Evolutionary conservation across 495 filamentous ascomycete species (phyloP).

Genomic region (Penicillium psychrofluorescens): DNA sequence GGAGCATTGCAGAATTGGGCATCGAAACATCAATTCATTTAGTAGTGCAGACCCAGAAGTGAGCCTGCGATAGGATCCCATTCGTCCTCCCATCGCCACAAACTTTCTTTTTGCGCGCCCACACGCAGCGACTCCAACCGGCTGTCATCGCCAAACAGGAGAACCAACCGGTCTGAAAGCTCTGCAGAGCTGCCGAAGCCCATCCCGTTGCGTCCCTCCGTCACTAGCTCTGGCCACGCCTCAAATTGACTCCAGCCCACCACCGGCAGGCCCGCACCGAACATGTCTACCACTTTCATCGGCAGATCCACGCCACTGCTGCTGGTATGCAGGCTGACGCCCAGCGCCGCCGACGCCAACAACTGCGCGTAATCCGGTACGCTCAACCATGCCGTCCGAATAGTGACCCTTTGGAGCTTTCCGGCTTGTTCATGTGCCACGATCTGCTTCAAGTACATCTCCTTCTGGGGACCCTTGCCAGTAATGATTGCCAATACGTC

Average conservation of each 20-base stretch:
- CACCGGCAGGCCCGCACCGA: conserved; percentile 87
- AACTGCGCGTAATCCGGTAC: conserved; percentile 78
- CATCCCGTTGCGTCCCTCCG: conserved; percentile 74
- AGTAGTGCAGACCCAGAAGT: conserved; percentile 52
- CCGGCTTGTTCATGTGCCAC: conserved; percentile 46
- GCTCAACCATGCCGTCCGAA: conserved; percentile 76
- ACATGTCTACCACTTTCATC: conserved; percentile 99
- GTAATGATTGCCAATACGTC: conserved; percentile 82
- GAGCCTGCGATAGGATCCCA: conserved; percentile 76
- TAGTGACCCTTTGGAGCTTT: conserved; percentile 57
- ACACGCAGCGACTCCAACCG: conserved; percentile 55
- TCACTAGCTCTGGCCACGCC: conserved; percentile 81
- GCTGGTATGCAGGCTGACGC: conserved; percentile 85
- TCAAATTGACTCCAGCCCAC: conserved; percentile 76
- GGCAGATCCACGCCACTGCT: conserved; percentile 92
- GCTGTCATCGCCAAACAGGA: conserved; percentile 50
- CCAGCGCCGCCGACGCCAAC: conserved; percentile 82
- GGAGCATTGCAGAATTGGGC: neutral
- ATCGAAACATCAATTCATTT: neutral
- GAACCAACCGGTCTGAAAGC: conserved; percentile 49
- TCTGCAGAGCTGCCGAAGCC: conserved; percentile 66
- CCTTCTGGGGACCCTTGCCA: conserved; percentile 80
- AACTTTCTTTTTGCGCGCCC: conserved; percentile 72
- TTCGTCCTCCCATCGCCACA: conserved; percentile 84
- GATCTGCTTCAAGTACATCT: conserved; percentile 64